These are phyloP conservation scores for Psilocybe mexicana DNA, from an alignment of 1,284 basidiomycete genomes.

Conservation along the genomic window DNA sequence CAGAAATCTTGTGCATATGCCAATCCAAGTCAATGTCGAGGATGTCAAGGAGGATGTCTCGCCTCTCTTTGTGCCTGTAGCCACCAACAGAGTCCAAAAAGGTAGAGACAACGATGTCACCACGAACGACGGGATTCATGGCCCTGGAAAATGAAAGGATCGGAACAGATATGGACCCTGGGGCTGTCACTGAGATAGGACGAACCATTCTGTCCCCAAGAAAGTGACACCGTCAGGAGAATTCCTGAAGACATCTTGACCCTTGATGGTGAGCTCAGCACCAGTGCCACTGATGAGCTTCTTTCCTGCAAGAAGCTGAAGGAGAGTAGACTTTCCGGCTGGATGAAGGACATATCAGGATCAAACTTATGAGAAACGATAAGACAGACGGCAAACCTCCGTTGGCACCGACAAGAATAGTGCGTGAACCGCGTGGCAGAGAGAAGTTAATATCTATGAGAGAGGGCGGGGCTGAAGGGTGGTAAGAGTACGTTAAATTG, in stretches of 20 bases:
- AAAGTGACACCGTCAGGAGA: constrained; percentile 81
- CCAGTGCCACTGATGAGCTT: constrained; percentile 64
- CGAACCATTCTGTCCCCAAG: constrained; percentile 88
- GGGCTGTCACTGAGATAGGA: constrained; percentile 11
- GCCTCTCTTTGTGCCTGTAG: constrained; percentile 87
- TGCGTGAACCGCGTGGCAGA: constrained; percentile 75
- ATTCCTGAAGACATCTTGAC: constrained; percentile 82
- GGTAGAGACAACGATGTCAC: constrained; percentile 85
- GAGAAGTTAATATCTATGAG: constrained; percentile 68
- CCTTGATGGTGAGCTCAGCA: constrained; percentile 74
- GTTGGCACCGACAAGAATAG: constrained; percentile 88
- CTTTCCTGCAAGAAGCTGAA: constrained; percentile 95
- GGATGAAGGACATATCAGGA: constrained; percentile 12
- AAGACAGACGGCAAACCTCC: constrained; percentile 53
- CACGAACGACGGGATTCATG: constrained; percentile 94
- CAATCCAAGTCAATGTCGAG: constrained; percentile 94
- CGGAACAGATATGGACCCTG: constrained; percentile 3
- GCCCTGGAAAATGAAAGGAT: constrained; percentile 55
- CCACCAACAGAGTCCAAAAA: constrained; percentile 97
- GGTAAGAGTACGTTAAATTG: constrained; percentile 67
- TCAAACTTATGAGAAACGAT: constrained; percentile 6
- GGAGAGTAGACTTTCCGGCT: constrained; percentile 95
- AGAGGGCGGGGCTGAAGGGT: constrained; percentile 41
- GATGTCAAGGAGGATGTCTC: constrained; percentile 87
- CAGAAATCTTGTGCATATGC: constrained; percentile 92